Conservation (phyloP, 345 rosid genomes). For the Camelina hispida region DNA sequence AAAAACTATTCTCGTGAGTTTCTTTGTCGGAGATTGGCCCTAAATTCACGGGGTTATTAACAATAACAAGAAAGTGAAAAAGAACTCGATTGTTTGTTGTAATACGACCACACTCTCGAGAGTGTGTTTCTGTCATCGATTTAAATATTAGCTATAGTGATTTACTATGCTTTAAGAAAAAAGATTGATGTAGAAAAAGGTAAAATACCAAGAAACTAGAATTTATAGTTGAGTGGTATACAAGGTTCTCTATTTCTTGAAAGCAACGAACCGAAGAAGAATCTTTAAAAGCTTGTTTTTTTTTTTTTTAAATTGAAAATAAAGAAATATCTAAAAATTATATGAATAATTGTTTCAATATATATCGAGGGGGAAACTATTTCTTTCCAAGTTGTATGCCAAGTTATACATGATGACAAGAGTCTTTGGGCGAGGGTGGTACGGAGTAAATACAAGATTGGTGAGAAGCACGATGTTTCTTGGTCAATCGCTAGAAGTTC, state of each 20-base stretch:
- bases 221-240: slow-evolving; percentile 38
- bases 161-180: neutral
- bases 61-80: neutral
- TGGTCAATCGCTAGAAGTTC: too few species aligned
- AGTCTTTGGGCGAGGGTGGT: too few species aligned
- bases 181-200: neutral
- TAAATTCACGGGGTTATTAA: slow-evolving; percentile 34
- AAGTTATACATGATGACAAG: too few species aligned
- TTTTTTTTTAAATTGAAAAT: too few species aligned
- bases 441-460: too few species aligned
- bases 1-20: slow-evolving; percentile 39
- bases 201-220: neutral
- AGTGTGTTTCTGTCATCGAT: neutral
- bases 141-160: neutral
- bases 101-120: too few species aligned
- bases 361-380: neutral
- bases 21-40: slow-evolving; percentile 45
- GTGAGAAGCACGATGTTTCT: too few species aligned
- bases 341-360: neutral
- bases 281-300: neutral
- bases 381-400: too few species aligned
- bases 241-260: slow-evolving; percentile 28
- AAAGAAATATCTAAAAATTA: neutral
- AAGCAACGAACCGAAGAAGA: slow-evolving; percentile 12
- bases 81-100: neutral